phyloP scores from a whole-genome alignment of 495 filamentous ascomycete genomes.

The Bathelium albidoporum region DNA sequence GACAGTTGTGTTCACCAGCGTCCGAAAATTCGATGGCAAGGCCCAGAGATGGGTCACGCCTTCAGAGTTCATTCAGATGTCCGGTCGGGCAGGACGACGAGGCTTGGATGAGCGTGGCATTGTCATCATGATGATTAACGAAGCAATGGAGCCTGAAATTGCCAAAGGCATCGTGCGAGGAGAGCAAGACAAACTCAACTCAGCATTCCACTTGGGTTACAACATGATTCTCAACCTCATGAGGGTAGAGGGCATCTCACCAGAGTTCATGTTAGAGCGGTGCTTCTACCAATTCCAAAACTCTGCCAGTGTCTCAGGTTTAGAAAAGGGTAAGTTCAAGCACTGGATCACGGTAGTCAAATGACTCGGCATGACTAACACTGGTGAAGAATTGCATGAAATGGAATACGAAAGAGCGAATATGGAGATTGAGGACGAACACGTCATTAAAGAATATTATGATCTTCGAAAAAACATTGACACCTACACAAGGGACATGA shows the following conservation, averaged over 20 bases:
- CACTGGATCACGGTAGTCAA: background rate
- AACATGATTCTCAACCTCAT: slow-evolving; percentile 98
- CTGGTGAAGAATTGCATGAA: slow-evolving; percentile 49
- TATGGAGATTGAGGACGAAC: slow-evolving; percentile 73
- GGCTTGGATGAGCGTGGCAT: slow-evolving; percentile 97
- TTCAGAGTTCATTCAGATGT: slow-evolving; percentile 98
- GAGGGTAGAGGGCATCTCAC: slow-evolving; percentile 90
- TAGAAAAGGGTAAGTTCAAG: slow-evolving; percentile 54
- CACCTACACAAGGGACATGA: slow-evolving; percentile 74
- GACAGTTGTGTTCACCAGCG: slow-evolving; percentile 94
- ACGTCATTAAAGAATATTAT: slow-evolving; percentile 84
- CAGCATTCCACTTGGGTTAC: slow-evolving; percentile 96
- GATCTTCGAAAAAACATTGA: slow-evolving; percentile 71
- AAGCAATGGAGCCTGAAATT: slow-evolving; percentile 87
- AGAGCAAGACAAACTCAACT: slow-evolving; percentile 92
- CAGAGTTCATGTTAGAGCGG: slow-evolving; percentile 90
- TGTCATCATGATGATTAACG: slow-evolving; percentile 98
- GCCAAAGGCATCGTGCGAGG: slow-evolving; percentile 92
- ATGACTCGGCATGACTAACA: slow-evolving; percentile 19
- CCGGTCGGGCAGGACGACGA: slow-evolving; percentile 87
- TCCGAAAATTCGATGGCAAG: slow-evolving; percentile 89
- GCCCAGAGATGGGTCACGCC: slow-evolving; percentile 75
- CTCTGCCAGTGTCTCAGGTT: slow-evolving; percentile 64
- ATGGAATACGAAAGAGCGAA: slow-evolving; percentile 61
- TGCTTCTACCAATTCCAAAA: slow-evolving; percentile 99